A percentile compares a stretch with the other conserved stretches of the same genome.
These are phyloP conservation scores for Anaeramoeba flamelloides DNA, from an alignment of 78 protist genomes.

Conservation along the genomic window DNA sequence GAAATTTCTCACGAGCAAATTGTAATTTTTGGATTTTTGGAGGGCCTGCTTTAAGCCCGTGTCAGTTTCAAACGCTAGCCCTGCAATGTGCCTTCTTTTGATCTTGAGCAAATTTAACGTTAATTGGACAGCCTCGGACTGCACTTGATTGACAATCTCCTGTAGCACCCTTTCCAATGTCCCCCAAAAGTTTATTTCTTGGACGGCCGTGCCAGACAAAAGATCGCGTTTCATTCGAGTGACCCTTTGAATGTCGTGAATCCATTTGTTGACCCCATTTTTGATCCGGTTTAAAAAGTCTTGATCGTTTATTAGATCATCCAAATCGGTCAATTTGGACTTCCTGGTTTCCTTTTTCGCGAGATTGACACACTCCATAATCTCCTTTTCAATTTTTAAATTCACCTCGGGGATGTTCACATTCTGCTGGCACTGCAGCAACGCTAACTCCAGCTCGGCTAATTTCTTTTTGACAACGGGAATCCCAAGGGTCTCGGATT, in stretches of 20 bases:
- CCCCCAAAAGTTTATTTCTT: slow-evolving; percentile 55
- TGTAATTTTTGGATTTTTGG: slow-evolving; percentile 27
- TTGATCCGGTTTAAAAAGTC: slow-evolving; percentile 19
- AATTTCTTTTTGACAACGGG: background rate
- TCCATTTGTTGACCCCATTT: slow-evolving; percentile 35
- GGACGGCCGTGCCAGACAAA: background rate
- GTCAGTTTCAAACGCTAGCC: slow-evolving; percentile 30
- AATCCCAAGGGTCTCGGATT: background rate
- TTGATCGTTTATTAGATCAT: background rate
- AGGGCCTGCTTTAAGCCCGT: slow-evolving; percentile 29
- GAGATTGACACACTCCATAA: background rate
- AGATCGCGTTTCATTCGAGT: slow-evolving; percentile 38
- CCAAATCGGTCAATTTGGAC: background rate
- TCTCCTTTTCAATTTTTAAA: slow-evolving; percentile 28
- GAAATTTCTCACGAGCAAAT: slow-evolving; percentile 33
- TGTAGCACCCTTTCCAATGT: slow-evolving; percentile 33
- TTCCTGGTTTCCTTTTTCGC: background rate
- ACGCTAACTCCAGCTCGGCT: background rate
- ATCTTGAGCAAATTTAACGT: background rate
- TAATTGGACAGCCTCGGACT: background rate
- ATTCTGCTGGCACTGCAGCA: slow-evolving; percentile 6
- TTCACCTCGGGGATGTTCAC: slow-evolving; percentile 1
- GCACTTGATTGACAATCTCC: background rate
- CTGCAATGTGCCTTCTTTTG: background rate
- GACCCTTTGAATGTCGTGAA: slow-evolving; percentile 42